Evolutionary conservation across 2,329 filamentous ascomycete species (phyloP).

Genomic region (Leptodontidium sp.): DNA sequence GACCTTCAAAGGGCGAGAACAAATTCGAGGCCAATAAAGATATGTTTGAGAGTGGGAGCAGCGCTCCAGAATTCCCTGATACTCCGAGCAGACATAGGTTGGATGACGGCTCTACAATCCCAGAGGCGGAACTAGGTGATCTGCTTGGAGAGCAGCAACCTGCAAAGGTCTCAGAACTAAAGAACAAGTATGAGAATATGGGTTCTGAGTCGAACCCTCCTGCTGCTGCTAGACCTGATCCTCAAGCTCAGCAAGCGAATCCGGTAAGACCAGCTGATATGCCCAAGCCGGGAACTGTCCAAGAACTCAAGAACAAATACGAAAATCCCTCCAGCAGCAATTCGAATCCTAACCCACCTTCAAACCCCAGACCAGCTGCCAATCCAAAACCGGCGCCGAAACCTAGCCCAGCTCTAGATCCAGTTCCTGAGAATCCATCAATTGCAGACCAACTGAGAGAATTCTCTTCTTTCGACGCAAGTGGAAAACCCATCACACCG

Average conservation of each 20-base stretch:
- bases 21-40: not conserved
- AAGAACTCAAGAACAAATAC: not conserved
- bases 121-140: not conserved
- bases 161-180: not conserved
- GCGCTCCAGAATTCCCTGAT: not conserved
- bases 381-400: not conserved
- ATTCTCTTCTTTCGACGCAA: not conserved
- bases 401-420: not conserved
- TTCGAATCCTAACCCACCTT: not conserved
- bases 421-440: not conserved
- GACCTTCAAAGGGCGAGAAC: not conserved
- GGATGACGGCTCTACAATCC: not conserved
- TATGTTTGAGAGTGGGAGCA: not conserved
- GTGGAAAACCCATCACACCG: not conserved
- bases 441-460: conserved; percentile 1
- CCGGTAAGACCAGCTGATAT: not conserved
- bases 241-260: not conserved
- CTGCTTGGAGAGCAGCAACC: not conserved
- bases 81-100: not conserved
- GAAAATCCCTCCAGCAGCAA: not conserved
- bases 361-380: not conserved
- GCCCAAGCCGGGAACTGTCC: conserved; percentile 1
- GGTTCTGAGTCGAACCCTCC: not conserved
- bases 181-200: not conserved
- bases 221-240: not conserved